Evolutionary conservation across 805 yeast species (phyloP).

Genomic region (Teunomyces kruisii): DNA sequence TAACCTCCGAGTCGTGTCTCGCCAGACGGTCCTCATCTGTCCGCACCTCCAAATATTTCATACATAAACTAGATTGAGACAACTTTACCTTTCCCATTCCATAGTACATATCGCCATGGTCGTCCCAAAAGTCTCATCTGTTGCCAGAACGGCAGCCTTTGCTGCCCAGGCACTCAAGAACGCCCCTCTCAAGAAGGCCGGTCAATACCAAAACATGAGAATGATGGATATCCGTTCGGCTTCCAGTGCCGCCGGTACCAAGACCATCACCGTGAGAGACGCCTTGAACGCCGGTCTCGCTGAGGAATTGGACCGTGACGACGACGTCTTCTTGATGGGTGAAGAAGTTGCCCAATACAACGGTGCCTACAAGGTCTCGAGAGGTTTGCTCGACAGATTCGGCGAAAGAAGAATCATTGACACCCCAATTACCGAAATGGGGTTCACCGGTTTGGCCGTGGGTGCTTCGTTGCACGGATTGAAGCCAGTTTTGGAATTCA

Average conservation of each 20-base stretch:
- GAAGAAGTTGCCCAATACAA: conserved; percentile 99
- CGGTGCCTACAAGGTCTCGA: conserved; percentile 97
- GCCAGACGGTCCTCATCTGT: conserved; percentile 29
- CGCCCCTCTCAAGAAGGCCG: conserved; percentile 22
- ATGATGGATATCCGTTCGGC: conserved; percentile 36
- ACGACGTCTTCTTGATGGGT: conserved; percentile 92
- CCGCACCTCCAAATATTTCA: conserved; percentile 15
- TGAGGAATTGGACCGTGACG: conserved; percentile 96
- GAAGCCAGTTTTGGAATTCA: conserved; percentile 96
- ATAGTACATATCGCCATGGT: conserved; percentile 10
- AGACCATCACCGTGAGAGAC: conserved; percentile 88
- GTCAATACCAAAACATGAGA: conserved; percentile 37
- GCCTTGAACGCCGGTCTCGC: conserved; percentile 94
- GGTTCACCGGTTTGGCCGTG: conserved; percentile 91
- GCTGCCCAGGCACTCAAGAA: conserved; percentile 37
- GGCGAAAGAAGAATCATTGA: conserved; percentile 93
- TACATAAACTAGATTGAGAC: not conserved
- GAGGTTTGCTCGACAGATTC: conserved; percentile 92
- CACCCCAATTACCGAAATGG: conserved; percentile 99
- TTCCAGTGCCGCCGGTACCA: conserved; percentile 50
- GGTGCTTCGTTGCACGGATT: conserved; percentile 97
- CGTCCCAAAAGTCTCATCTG: conserved; percentile 30
- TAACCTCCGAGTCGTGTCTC: conserved; percentile 18
- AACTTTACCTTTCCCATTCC: not conserved
- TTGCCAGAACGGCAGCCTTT: conserved; percentile 45